Conservation (phyloP, 306 rosid species). For the Crataegus laevigata region DNA sequence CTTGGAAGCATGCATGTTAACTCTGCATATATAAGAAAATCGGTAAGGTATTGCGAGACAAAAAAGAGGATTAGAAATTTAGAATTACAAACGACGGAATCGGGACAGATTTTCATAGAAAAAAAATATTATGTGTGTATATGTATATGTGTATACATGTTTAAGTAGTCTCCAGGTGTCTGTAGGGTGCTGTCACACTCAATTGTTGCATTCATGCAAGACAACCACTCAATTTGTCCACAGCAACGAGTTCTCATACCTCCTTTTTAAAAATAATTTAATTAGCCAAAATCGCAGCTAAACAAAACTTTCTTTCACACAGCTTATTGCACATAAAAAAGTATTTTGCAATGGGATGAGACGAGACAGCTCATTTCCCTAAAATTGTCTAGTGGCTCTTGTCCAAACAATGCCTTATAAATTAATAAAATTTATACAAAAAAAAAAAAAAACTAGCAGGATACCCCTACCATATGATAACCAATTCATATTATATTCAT, state of each 20-base stretch:
- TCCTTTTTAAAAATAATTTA: conserved; percentile 7
- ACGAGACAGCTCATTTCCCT: conserved; percentile 28
- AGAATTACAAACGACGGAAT: conserved; percentile 43
- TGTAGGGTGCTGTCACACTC: conserved; percentile 48
- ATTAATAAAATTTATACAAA: not conserved
- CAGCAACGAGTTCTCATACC: conserved; percentile 22
- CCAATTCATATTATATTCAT: not conserved
- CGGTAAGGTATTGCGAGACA: conserved; percentile 20
- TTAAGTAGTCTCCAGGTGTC: not conserved
- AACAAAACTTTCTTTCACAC: conserved; percentile 19
- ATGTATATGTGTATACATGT: no score
- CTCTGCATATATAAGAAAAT: not conserved
- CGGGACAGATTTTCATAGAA: conserved; percentile 1
- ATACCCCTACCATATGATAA: conserved; percentile 5
- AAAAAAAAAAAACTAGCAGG: not conserved
- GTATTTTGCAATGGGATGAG: not conserved
- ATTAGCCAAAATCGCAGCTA: conserved; percentile 30
- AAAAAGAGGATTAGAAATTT: conserved; percentile 47
- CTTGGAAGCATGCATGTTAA: not conserved
- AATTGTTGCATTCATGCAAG: conserved; percentile 63
- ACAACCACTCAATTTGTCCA: conserved; percentile 60
- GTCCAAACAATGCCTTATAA: conserved; percentile 9
- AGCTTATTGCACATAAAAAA: conserved; percentile 4
- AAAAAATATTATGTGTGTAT: no score
- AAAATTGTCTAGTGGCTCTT: not conserved